phyloP scores from a whole-genome alignment of 805 yeast genomes.

The Monosporozyma aquatica region DNA sequence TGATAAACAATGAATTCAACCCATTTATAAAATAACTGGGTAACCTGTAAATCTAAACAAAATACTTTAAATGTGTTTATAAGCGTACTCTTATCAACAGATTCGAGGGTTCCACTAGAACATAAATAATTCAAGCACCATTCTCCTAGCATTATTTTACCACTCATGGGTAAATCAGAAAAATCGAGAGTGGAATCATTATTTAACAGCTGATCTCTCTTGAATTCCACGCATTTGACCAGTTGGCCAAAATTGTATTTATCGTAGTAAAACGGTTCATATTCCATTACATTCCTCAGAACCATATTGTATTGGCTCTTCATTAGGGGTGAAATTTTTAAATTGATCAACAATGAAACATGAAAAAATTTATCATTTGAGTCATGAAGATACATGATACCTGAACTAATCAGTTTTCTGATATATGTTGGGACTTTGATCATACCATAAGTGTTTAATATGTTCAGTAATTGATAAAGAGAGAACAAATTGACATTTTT shows the following conservation, averaged over 20 bases:
- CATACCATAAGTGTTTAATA: conserved; percentile 34
- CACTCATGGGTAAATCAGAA: conserved; percentile 31
- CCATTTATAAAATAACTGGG: conserved; percentile 30
- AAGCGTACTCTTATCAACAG: conserved; percentile 14
- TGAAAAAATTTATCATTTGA: conserved; percentile 45
- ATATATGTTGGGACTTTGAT: conserved; percentile 52
- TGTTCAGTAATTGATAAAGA: conserved; percentile 39
- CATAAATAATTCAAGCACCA: conserved; percentile 41
- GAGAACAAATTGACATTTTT: conserved; percentile 23
- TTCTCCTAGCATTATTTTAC: conserved; percentile 38
- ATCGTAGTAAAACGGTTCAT: conserved; percentile 31
- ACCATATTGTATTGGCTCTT: conserved; percentile 49
- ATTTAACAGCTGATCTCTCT: conserved; percentile 10
- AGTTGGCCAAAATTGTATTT: conserved; percentile 28
- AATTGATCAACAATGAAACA: conserved; percentile 45
- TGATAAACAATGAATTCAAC: conserved; percentile 28
- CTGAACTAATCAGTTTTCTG: conserved; percentile 76
- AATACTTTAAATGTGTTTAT: conserved; percentile 18
- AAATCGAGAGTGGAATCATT: conserved; percentile 13
- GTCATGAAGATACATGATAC: conserved; percentile 58
- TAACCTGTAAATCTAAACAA: conserved; percentile 20
- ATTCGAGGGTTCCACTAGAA: conserved; percentile 11
- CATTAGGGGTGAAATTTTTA: conserved; percentile 43
- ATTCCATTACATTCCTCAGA: conserved; percentile 40
- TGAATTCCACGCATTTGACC: conserved; percentile 28